A percentile compares a stretch with the other conserved stretches of the same genome.
These are phyloP conservation scores for Piper longum DNA, from an alignment of 164 flowering plant genomes.

Conservation along the genomic window DNA sequence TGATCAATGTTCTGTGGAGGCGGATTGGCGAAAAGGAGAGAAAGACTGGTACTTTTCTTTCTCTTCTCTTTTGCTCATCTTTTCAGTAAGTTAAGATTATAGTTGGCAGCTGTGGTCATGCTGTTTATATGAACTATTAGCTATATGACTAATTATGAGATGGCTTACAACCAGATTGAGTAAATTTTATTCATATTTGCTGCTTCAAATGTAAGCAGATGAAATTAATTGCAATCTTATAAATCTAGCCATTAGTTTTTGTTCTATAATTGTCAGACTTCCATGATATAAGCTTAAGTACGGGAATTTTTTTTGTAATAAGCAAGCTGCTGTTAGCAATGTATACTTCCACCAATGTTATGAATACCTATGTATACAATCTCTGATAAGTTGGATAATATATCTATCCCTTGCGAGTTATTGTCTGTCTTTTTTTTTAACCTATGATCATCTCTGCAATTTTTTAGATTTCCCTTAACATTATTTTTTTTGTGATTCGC, in stretches of 20 bases:
- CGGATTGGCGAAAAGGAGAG: constrained; percentile 90
- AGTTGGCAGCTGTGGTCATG: not conserved
- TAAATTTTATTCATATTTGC: too few species aligned
- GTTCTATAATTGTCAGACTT: too few species aligned
- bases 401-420: not conserved
- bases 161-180: too few species aligned
- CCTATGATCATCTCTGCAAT: not conserved
- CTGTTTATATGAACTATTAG: not conserved
- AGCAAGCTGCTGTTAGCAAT: too few species aligned
- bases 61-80: not conserved
- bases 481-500: constrained; percentile 13
- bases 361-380: too few species aligned
- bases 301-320: too few species aligned
- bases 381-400: not conserved
- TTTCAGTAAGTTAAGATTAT: not conserved
- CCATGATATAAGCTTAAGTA: too few species aligned
- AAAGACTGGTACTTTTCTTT: constrained; percentile 29
- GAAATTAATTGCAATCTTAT: too few species aligned
- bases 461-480: not conserved
- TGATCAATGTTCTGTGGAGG: constrained; percentile 75
- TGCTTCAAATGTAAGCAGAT: too few species aligned
- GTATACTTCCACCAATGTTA: too few species aligned
- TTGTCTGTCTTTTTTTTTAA: not conserved
- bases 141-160: too few species aligned
- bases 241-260: too few species aligned